phyloP scores from a whole-genome alignment of 352 stramenopile genomes.

The Peronospora tabacina region DNA sequence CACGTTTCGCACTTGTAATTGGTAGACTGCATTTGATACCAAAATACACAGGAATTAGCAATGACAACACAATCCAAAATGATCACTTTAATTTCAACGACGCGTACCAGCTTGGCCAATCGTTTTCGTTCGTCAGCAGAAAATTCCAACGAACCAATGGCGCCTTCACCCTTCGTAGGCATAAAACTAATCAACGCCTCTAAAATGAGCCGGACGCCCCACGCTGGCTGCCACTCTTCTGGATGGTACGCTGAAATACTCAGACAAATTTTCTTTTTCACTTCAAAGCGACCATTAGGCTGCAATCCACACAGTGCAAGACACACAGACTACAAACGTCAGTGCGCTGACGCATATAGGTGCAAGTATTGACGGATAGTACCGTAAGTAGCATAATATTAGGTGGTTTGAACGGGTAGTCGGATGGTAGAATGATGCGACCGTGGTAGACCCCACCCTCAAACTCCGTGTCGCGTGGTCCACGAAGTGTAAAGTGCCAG shows the following conservation, averaged over 20 bases:
- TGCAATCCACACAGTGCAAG: conserved; percentile 23
- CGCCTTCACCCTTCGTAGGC: conserved; percentile 81
- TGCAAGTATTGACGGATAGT: background rate
- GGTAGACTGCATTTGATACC: conserved; percentile 35
- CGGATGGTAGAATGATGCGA: conserved; percentile 90
- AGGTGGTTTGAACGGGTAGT: conserved; percentile 95
- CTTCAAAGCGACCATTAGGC: conserved; percentile 95
- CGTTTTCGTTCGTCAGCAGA: conserved; percentile 49
- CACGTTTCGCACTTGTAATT: conserved; percentile 78
- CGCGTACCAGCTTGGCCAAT: conserved; percentile 52
- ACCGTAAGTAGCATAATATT: conserved; percentile 97
- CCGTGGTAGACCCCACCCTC: conserved; percentile 97
- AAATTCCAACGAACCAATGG: conserved; percentile 78
- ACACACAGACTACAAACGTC: conserved; percentile 1
- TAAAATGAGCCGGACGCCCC: conserved; percentile 93
- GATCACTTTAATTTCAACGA: background rate
- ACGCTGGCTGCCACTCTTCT: conserved; percentile 95
- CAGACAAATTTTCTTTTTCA: conserved; percentile 97
- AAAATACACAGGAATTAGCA: background rate
- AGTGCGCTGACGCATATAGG: background rate
- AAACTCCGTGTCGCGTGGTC: conserved; percentile 93
- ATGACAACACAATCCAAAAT: background rate
- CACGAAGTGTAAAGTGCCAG: conserved; percentile 98
- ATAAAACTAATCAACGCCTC: conserved; percentile 98
- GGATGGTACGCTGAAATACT: conserved; percentile 96